Evolutionary conservation across 1,284 basidiomycete genomes (phyloP), one percentile per base, ranked within the genome.

Genomic region (Schizophyllum amplum): DNA sequence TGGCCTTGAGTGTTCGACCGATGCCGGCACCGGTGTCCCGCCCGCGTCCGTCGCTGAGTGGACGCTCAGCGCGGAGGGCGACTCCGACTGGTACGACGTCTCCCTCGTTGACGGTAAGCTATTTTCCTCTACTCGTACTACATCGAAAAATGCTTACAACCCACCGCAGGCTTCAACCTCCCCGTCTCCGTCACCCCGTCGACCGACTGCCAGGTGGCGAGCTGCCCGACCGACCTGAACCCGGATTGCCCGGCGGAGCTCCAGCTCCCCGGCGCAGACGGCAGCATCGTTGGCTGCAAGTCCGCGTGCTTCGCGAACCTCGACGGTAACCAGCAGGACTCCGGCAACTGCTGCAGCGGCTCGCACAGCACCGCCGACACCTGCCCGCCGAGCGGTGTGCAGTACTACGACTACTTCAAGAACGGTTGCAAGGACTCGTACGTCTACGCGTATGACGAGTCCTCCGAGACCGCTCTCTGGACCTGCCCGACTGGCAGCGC

Each of bases 321-420:
- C 33, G 59, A 56, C 51, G 46, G 47, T 33, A 52, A 59, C 26
- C 9, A 21, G 48, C 51, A 13, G 22, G 49, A 57, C 52, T 57
- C 56, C 25, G 46, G 47, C 11, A 59, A 58, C 47, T 58, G 59
- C 57, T 62, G 61, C 61, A 54, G 47, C 24, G 61, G 61, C 7
- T 27, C 24, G 23, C 55, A 59, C 55, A 33, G 57, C 53, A 61
- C 53, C 17, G 55, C 60, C 17, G 54, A 56, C 1, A 77, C 76
- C 0, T 80, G 77, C 63, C 77, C 74, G 20, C 57, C 72, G 9
- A 72, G 71, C 2, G 75, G 75, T 23, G 75, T 79, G 7, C 58
- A 61, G 50, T 73, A 72, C 64, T 81, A 81, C 64, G 65, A 62
- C 53, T 78, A 74, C 66, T 81, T 81, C 70, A 81, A 80, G 67